Evolutionary conservation across 208 protist genomes (phyloP).

Genomic region (Trypanosoma boissoni): DNA sequence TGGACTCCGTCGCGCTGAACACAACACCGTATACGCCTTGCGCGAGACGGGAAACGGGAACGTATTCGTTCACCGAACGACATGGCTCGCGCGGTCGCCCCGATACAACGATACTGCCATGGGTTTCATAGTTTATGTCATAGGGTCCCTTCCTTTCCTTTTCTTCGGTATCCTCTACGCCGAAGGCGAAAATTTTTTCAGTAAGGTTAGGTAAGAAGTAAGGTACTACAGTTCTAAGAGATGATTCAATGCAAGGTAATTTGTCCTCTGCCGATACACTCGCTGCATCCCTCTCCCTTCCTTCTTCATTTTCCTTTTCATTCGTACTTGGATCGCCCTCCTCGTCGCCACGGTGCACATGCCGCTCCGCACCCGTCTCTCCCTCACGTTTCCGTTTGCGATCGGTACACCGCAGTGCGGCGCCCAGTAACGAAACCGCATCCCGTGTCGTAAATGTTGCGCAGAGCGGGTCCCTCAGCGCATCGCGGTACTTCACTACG

Average conservation of each 20-base stretch:
- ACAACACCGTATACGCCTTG: slow-evolving; percentile 88
- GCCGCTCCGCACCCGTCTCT: no score
- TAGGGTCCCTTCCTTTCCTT: slow-evolving; percentile 6
- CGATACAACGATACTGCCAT: slow-evolving; percentile 34
- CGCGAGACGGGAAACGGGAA: slow-evolving; percentile 39
- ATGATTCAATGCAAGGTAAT: not conserved
- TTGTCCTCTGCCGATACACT: not conserved
- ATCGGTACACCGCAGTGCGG: not conserved
- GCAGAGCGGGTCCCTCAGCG: slow-evolving; percentile 45
- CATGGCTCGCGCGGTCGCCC: slow-evolving; percentile 37
- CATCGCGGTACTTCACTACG: slow-evolving; percentile 53
- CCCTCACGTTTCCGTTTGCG: slow-evolving; percentile 7
- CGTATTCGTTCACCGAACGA: slow-evolving; percentile 63
- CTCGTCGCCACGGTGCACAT: no score
- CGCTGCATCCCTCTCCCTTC: not conserved
- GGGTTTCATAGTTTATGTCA: no score
- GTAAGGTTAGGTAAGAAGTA: slow-evolving; percentile 21
- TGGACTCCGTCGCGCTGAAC: slow-evolving; percentile 36
- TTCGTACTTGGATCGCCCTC: no score
- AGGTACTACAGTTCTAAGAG: slow-evolving; percentile 12
- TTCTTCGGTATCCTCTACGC: not conserved
- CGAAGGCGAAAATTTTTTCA: not conserved
- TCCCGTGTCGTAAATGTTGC: slow-evolving; percentile 29
- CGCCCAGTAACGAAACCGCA: slow-evolving; percentile 25
- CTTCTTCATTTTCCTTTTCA: slow-evolving; percentile 1